Evolutionary conservation across 768 basidiomycete genomes (phyloP).

Genomic region (Tricholomella constricta): DNA sequence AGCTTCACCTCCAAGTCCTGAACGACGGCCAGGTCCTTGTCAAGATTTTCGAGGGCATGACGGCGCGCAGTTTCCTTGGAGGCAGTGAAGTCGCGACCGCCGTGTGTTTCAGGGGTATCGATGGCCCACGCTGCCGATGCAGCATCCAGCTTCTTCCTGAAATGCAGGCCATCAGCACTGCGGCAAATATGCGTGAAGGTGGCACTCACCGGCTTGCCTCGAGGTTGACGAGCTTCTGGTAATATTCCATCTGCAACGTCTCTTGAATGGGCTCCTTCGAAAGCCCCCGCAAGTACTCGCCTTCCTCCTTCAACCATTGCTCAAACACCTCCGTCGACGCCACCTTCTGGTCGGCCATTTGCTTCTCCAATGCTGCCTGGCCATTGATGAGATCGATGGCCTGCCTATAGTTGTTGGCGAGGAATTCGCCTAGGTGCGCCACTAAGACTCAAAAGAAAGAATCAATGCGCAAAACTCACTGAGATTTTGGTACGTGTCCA

Average conservation of each 20-base stretch:
- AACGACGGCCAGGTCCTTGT: neutral
- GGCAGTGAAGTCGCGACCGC: too few relatives aligned
- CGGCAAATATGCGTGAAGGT: neutral
- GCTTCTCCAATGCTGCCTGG: too few relatives aligned
- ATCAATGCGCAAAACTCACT: conserved; percentile 4
- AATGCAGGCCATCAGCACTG: too few relatives aligned
- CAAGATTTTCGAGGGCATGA: neutral
- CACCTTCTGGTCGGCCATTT: too few relatives aligned
- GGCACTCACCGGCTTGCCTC: neutral
- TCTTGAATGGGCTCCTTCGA: conserved; percentile 1
- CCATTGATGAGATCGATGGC: neutral
- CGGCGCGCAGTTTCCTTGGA: neutral
- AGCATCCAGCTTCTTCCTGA: too few relatives aligned
- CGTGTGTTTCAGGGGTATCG: too few relatives aligned
- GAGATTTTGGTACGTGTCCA: conserved; percentile 11
- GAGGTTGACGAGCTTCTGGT: conserved; percentile 1
- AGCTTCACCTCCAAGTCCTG: conserved; percentile 16
- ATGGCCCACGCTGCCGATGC: too few relatives aligned
- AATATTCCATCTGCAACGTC: conserved; percentile 7
- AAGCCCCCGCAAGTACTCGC: neutral
- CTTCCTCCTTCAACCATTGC: conserved; percentile 4
- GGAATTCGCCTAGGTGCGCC: neutral
- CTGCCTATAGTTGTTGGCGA: conserved; percentile 7
- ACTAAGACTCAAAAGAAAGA: neutral
- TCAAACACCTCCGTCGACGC: too few relatives aligned